These are phyloP conservation scores for Millerozyma acaciae DNA, from an alignment of 805 yeast genomes.

Conservation along the genomic window DNA sequence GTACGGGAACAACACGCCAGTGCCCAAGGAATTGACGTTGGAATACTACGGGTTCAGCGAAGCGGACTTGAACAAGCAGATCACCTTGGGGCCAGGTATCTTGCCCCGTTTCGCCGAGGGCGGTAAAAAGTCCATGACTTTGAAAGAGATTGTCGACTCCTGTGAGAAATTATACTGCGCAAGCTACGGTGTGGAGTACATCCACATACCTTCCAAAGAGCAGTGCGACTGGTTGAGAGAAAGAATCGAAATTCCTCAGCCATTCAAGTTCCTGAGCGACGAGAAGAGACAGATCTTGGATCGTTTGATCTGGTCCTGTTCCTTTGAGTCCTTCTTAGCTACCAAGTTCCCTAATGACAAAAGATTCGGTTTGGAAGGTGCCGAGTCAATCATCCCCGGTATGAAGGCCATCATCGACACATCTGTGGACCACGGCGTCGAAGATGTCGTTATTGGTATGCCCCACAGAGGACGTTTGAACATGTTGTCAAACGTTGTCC, in stretches of 20 bases:
- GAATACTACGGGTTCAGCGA: slow-evolving; percentile 92
- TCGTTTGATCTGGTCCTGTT: slow-evolving; percentile 93
- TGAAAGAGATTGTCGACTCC: slow-evolving; percentile 70
- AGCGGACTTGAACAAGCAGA: slow-evolving; percentile 74
- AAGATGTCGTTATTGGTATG: slow-evolving; percentile 97
- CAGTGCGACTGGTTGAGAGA: slow-evolving; percentile 99
- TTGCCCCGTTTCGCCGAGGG: slow-evolving; percentile 80
- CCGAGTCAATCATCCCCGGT: slow-evolving; percentile 95
- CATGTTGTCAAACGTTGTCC: slow-evolving; percentile 95
- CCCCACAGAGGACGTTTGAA: slow-evolving; percentile 99
- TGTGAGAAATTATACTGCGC: slow-evolving; percentile 87
- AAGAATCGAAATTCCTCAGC: slow-evolving; percentile 87
- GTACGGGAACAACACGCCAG: slow-evolving; percentile 63
- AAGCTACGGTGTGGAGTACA: slow-evolving; percentile 88
- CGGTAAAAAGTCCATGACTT: slow-evolving; percentile 61
- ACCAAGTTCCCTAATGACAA: slow-evolving; percentile 97
- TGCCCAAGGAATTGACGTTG: slow-evolving; percentile 84
- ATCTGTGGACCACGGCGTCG: slow-evolving; percentile 87
- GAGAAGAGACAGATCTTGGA: slow-evolving; percentile 95
- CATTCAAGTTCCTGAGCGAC: slow-evolving; percentile 77
- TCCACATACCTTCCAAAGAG: slow-evolving; percentile 92
- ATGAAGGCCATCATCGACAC: slow-evolving; percentile 93
- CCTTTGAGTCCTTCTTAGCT: slow-evolving; percentile 87
- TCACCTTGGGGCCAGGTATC: slow-evolving; percentile 96
- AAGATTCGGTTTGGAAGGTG: slow-evolving; percentile 98